Percentiles rank a stretch among this genome's conserved stretches.
Conservation (phyloP, 129 eudicot species). For the Ambrosia trifida region DNA sequence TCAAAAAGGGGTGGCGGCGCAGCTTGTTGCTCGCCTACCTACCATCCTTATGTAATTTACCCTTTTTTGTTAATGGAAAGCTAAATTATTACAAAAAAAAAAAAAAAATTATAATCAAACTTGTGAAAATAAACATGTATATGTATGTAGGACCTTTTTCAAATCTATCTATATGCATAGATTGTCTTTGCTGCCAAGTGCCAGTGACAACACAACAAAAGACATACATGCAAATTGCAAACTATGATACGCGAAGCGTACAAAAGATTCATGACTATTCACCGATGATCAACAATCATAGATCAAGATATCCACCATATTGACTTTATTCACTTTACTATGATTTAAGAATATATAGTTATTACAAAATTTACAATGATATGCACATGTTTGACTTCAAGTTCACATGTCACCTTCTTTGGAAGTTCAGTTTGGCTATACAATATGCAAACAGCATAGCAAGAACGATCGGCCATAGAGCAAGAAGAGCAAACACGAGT, state of each 20-base stretch:
- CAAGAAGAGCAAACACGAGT: conserved; percentile 39
- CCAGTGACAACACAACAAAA: too few species aligned
- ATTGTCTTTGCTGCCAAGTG: too few species aligned
- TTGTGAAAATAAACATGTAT: too few species aligned
- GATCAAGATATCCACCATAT: background rate
- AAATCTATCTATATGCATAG: too few species aligned
- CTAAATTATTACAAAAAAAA: too few species aligned
- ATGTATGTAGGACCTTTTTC: too few species aligned
- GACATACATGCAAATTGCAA: background rate
- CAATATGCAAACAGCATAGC: conserved; percentile 54
- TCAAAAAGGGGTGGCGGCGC: too few species aligned
- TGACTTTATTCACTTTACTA: conserved; percentile 4
- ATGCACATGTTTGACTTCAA: background rate
- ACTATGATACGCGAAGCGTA: background rate
- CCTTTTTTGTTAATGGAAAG: too few species aligned
- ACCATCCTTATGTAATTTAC: too few species aligned
- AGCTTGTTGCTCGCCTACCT: too few species aligned
- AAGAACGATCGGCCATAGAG: conserved; percentile 45
- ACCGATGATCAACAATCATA: background rate
- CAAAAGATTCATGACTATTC: background rate
- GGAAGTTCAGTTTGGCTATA: conserved; percentile 62
- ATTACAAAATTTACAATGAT: background rate
- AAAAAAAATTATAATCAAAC: too few species aligned
- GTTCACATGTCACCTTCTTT: conserved; percentile 40
- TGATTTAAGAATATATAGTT: background rate